Conservation (phyloP, 2,329 filamentous ascomycete genomes). For the Phyllosticta capitalensis region DNA sequence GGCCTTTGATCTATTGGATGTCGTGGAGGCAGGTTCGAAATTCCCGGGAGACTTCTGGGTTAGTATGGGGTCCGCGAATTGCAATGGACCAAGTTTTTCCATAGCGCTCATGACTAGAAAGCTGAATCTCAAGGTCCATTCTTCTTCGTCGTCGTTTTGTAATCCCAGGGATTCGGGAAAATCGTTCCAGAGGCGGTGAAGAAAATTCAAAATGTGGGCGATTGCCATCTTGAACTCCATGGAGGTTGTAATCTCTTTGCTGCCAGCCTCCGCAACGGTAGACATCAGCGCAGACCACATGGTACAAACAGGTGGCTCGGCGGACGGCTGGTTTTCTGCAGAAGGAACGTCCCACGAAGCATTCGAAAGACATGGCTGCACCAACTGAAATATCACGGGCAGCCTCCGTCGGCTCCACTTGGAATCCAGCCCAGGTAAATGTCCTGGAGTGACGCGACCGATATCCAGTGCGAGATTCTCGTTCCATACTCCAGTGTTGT, state of each 20-base stretch:
- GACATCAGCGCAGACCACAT: slow-evolving; percentile 55
- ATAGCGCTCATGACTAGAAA: slow-evolving; percentile 45
- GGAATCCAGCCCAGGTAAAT: slow-evolving; percentile 73
- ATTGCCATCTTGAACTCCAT: slow-evolving; percentile 74
- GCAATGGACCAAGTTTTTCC: slow-evolving; percentile 38
- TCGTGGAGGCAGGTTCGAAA: slow-evolving; percentile 55
- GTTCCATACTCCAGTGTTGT: slow-evolving; percentile 56
- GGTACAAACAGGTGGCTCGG: slow-evolving; percentile 18
- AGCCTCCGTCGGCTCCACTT: slow-evolving; percentile 78
- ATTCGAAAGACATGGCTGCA: slow-evolving; percentile 44
- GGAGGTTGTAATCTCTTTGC: slow-evolving; percentile 84
- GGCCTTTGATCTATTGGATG: slow-evolving; percentile 48
- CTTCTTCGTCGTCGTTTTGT: slow-evolving; percentile 25
- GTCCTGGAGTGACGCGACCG: slow-evolving; percentile 48
- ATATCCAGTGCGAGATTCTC: slow-evolving; percentile 54
- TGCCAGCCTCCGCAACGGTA: slow-evolving; percentile 57
- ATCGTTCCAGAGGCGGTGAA: slow-evolving; percentile 59
- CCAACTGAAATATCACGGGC: slow-evolving; percentile 51
- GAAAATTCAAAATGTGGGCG: slow-evolving; percentile 57
- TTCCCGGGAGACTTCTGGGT: slow-evolving; percentile 46
- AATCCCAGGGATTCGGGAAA: slow-evolving; percentile 33
- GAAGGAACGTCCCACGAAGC: slow-evolving; percentile 35
- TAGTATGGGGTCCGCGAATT: slow-evolving; percentile 42
- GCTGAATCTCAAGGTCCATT: slow-evolving; percentile 41
- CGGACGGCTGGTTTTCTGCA: background rate